Evolutionary conservation across 2,329 filamentous ascomycete species (phyloP).

Genomic region (Paecilomyces formosus): DNA sequence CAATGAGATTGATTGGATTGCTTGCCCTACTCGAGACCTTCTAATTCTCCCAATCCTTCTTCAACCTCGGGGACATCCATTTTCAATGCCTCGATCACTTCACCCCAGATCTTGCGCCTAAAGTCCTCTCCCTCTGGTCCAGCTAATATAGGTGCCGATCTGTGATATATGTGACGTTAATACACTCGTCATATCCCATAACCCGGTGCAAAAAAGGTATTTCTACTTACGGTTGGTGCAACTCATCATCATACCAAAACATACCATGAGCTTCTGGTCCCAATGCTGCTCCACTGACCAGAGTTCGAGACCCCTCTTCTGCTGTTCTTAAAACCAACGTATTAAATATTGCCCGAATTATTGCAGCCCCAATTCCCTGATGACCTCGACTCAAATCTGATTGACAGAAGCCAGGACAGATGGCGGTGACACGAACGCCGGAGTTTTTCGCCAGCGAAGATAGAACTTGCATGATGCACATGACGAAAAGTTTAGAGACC

Average conservation of each 20-base stretch:
- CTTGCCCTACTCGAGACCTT: not conserved
- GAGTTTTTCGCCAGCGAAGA: not conserved
- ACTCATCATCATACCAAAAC: conserved; percentile 3
- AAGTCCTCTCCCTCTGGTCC: not conserved
- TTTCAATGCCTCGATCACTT: not conserved
- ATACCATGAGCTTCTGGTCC: conserved; percentile 1
- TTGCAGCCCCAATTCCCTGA: conserved; percentile 1
- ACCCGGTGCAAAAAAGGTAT: not conserved
- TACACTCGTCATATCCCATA: not conserved
- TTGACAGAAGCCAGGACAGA: conserved; percentile 3
- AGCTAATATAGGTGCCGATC: not conserved
- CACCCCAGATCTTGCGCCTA: not conserved
- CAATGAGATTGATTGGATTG: not conserved
- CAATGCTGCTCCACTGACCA: not conserved
- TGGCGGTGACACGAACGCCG: not conserved
- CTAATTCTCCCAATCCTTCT: not conserved
- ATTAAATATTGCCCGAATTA: conserved; percentile 1
- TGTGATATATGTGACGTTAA: not conserved
- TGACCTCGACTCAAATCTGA: conserved; percentile 3
- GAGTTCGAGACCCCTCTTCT: conserved; percentile 3
- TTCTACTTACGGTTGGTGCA: conserved; percentile 1
- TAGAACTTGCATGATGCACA: not conserved
- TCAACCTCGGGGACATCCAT: not conserved
- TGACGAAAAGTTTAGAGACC: conserved; percentile 1
- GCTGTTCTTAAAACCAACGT: not conserved